Conservation (phyloP, 1,284 basidiomycete genomes). For the Golubevia pallescens region DNA sequence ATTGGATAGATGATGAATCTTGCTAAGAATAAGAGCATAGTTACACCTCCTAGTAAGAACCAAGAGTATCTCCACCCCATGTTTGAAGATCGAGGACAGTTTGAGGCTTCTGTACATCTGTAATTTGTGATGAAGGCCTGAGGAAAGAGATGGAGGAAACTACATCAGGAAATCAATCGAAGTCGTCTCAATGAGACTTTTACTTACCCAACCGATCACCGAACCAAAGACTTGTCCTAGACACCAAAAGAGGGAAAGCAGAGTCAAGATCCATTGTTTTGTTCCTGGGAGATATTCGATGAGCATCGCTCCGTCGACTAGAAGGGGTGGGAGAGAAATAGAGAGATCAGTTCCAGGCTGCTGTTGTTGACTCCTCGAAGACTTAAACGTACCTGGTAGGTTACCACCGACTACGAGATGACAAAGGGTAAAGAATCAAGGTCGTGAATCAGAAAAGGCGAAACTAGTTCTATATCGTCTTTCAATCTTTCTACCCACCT, state of each 20-base stretch:
- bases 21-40: conserved; percentile 42
- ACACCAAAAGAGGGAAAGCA: conserved; percentile 75
- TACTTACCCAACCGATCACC: conserved; percentile 43
- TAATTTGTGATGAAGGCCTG: conserved; percentile 70
- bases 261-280: conserved; percentile 71
- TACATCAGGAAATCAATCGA: conserved; percentile 21
- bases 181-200: conserved; percentile 4
- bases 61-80: conserved; percentile 73
- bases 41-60: conserved; percentile 65
- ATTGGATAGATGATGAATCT: conserved; percentile 54
- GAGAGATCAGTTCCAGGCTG: too few relatives aligned
- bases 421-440: conserved; percentile 34
- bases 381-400: conserved; percentile 51
- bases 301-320: conserved; percentile 53
- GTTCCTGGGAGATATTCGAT: conserved; percentile 51
- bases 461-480: too few relatives aligned
- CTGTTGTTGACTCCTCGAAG: too few relatives aligned
- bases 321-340: conserved; percentile 12
- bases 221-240: conserved; percentile 69
- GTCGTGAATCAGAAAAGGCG: conserved; percentile 8
- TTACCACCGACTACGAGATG: conserved; percentile 70
- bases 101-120: conserved; percentile 45
- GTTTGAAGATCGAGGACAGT: conserved; percentile 68
- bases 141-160: conserved; percentile 68
- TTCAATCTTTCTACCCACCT: conserved; percentile 71